Evolutionary conservation across 352 stramenopile species (phyloP).

Genomic region (Pythium plurisporium): DNA sequence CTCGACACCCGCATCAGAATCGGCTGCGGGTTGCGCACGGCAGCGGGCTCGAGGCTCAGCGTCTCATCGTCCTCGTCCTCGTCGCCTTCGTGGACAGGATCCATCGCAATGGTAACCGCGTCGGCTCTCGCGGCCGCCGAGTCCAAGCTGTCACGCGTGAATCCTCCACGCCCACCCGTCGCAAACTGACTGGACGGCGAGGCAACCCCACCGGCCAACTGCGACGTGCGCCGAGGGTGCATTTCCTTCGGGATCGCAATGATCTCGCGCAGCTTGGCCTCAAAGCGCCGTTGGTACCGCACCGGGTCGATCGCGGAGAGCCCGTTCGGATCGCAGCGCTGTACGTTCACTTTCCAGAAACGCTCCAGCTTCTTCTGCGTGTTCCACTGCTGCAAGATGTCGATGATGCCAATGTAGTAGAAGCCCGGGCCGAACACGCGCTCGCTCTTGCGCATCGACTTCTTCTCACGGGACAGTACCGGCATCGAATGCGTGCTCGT

Average conservation of each 20-base stretch:
- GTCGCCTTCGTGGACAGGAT: background rate
- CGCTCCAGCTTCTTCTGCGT: conserved; percentile 76
- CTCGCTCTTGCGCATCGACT: conserved; percentile 67
- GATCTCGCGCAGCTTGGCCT: conserved; percentile 75
- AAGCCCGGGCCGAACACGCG: conserved; percentile 77
- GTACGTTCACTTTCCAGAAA: conserved; percentile 80
- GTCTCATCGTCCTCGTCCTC: conserved; percentile 18
- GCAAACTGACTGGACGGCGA: background rate
- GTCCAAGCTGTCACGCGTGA: background rate
- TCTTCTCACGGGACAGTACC: conserved; percentile 17
- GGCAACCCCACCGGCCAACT: background rate
- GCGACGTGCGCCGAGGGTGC: background rate
- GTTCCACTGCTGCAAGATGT: conserved; percentile 89
- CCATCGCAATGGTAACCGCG: background rate
- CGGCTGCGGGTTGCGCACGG: conserved; percentile 11
- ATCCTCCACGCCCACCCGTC: conserved; percentile 23
- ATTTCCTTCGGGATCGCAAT: conserved; percentile 67
- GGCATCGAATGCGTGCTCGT: background rate
- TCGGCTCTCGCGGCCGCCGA: background rate
- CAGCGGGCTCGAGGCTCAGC: conserved; percentile 12
- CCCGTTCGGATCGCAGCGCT: conserved; percentile 60
- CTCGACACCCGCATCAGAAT: conserved; percentile 18
- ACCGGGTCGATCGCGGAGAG: conserved; percentile 82
- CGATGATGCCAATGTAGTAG: conserved; percentile 90
- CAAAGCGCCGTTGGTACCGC: conserved; percentile 77